A percentile compares a stretch with the other conserved stretches of the same genome.
Conservation (phyloP, 1,284 basidiomycete species). For the Trichosporon asahii region DNA sequence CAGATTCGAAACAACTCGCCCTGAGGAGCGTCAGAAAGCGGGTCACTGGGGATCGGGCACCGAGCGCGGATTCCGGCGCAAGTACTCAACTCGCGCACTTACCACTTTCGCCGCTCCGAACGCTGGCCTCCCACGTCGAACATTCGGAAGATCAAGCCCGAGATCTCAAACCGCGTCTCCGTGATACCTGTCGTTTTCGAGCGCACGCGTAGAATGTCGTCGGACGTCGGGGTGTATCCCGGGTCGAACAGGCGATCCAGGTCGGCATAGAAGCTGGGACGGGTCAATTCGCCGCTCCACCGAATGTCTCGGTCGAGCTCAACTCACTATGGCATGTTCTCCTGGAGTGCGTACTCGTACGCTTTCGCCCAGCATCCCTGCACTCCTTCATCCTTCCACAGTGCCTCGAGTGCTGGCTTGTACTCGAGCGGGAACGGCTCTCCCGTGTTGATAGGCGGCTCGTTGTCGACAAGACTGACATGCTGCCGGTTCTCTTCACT, state of each 20-base stretch:
- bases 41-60: not conserved
- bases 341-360: conserved; percentile 81
- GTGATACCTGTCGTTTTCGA: conserved; percentile 79
- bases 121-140: conserved; percentile 96
- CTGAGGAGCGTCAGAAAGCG: conserved; percentile 18
- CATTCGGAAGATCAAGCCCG: conserved; percentile 57
- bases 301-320: not conserved
- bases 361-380: conserved; percentile 69
- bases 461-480: conserved; percentile 65
- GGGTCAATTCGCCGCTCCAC: not conserved
- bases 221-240: conserved; percentile 67
- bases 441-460: conserved; percentile 69
- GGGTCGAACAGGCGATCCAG: conserved; percentile 75
- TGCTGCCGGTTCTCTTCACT: conserved; percentile 58
- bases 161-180: conserved; percentile 74
- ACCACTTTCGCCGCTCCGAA: conserved; percentile 88
- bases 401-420: conserved; percentile 62
- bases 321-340: conserved; percentile 62
- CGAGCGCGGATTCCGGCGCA: not conserved
- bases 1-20: conserved; percentile 78
- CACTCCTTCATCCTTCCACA: conserved; percentile 77
- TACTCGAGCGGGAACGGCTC: conserved; percentile 70
- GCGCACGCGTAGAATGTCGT: conserved; percentile 78
- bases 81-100: not conserved
- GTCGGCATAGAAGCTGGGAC: conserved; percentile 66